Evolutionary conservation across 306 rosid species (phyloP).

Genomic region (Pyrus pyrifolia): DNA sequence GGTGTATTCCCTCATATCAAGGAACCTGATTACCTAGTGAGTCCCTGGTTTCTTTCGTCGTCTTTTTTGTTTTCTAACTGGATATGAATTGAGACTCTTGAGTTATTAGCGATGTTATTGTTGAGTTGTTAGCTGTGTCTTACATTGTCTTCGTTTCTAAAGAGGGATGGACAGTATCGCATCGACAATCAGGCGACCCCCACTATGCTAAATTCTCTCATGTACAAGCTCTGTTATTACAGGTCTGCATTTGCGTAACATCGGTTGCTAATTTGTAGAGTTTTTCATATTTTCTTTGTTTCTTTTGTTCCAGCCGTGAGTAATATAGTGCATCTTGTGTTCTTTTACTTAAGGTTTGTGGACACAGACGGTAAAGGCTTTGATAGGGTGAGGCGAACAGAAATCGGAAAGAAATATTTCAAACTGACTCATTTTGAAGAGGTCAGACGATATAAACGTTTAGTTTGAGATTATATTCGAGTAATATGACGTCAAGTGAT

Average conservation of each 20-base stretch:
- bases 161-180: constrained; percentile 98
- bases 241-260: constrained; percentile 48
- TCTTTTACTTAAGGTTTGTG: constrained; percentile 62
- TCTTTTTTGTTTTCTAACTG: neutral
- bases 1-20: constrained; percentile 98
- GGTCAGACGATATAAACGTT: constrained; percentile 39
- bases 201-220: constrained; percentile 89
- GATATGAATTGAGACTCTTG: neutral
- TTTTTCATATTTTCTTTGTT: neutral
- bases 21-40: constrained; percentile 92
- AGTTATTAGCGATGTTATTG: neutral
- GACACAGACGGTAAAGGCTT: constrained; percentile 95
- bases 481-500: too few species aligned
- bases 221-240: constrained; percentile 97
- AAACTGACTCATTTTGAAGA: constrained; percentile 96
- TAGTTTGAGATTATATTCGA: neutral
- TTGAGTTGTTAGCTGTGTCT: neutral
- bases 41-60: neutral
- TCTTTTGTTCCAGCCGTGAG: neutral
- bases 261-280: constrained; percentile 1
- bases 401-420: constrained; percentile 90
- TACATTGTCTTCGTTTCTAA: constrained; percentile 12
- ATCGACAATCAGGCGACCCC: constrained; percentile 93
- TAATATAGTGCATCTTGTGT: constrained; percentile 3
- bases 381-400: constrained; percentile 90